Percentiles rank a stretch among this genome's conserved stretches.
phyloP scores from a whole-genome alignment of 75 land plant genomes.

The Gnetum montanum region DNA sequence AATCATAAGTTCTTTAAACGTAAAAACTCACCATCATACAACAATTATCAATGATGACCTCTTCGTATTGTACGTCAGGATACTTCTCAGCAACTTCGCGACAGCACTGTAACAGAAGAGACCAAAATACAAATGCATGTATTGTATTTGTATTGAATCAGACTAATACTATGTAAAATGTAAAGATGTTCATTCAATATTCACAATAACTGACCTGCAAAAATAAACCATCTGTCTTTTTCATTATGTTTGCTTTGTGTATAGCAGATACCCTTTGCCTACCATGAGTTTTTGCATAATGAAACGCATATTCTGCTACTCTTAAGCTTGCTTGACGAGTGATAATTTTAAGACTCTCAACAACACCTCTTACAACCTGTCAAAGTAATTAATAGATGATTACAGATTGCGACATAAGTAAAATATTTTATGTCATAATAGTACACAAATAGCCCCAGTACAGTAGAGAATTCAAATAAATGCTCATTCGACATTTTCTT shows the following conservation, averaged over 20 bases:
- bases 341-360: slow-evolving; percentile 94
- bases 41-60: slow-evolving; percentile 96
- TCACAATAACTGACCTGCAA: slow-evolving; percentile 46
- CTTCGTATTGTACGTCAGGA: slow-evolving; percentile 92
- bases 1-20: too few species aligned
- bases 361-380: slow-evolving; percentile 95
- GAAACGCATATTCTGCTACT: slow-evolving; percentile 96
- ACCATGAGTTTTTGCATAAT: slow-evolving; percentile 78
- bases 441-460: not conserved
- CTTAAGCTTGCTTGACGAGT: slow-evolving; percentile 85
- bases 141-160: too few species aligned
- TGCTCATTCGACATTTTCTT: too few species aligned
- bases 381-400: not conserved
- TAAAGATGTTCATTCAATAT: slow-evolving; percentile 4
- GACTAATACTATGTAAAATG: not conserved
- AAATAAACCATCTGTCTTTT: slow-evolving; percentile 98
- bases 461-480: too few species aligned
- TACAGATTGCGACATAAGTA: not conserved
- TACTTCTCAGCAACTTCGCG: slow-evolving; percentile 91
- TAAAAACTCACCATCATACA: slow-evolving; percentile 98
- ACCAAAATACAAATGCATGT: not conserved
- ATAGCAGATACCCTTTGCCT: slow-evolving; percentile 88
- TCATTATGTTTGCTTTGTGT: slow-evolving; percentile 98
- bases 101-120: slow-evolving; percentile 63
- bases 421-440: not conserved